These are phyloP conservation scores for Emericellopsis terricola DNA, from an alignment of 495 filamentous ascomycete species.

Conservation along the genomic window DNA sequence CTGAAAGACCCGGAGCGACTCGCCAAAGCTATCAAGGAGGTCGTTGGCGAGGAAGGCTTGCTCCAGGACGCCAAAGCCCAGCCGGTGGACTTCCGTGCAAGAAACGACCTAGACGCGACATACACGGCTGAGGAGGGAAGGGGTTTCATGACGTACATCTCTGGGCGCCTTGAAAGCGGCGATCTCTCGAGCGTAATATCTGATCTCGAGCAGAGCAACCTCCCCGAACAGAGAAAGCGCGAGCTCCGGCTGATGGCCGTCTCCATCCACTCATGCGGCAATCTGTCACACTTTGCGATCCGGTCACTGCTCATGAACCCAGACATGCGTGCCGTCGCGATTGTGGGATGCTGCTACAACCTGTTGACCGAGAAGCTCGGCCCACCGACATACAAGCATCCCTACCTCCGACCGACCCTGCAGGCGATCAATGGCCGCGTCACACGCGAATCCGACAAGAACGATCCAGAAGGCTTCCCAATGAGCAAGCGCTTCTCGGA, in stretches of 20 bases:
- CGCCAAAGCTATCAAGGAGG: slow-evolving; percentile 17
- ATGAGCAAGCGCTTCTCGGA: slow-evolving; percentile 61
- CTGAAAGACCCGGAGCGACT: slow-evolving; percentile 20
- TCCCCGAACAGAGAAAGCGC: slow-evolving; percentile 14
- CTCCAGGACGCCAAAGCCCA: slow-evolving; percentile 15
- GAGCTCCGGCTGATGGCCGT: slow-evolving; percentile 58
- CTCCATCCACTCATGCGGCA: slow-evolving; percentile 93
- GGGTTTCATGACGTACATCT: slow-evolving; percentile 50
- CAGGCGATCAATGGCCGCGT: slow-evolving; percentile 35
- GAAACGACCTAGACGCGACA: slow-evolving; percentile 22
- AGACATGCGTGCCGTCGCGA: slow-evolving; percentile 67
- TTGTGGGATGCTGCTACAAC: slow-evolving; percentile 97
- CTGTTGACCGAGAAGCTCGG: slow-evolving; percentile 79
- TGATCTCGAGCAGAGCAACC: background rate
- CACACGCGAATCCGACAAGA: slow-evolving; percentile 31
- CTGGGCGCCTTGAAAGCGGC: slow-evolving; percentile 37
- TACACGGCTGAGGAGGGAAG: slow-evolving; percentile 35
- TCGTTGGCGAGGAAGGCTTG: slow-evolving; percentile 14
- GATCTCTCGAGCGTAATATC: slow-evolving; percentile 37
- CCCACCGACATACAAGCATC: slow-evolving; percentile 69
- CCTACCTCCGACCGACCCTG: slow-evolving; percentile 41
- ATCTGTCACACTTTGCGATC: slow-evolving; percentile 87
- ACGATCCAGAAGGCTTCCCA: slow-evolving; percentile 81
- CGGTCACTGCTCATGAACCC: slow-evolving; percentile 72
- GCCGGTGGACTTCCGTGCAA: slow-evolving; percentile 25